phyloP scores from a whole-genome alignment of 1,284 basidiomycete genomes.

The Boletellus deceptivus region DNA sequence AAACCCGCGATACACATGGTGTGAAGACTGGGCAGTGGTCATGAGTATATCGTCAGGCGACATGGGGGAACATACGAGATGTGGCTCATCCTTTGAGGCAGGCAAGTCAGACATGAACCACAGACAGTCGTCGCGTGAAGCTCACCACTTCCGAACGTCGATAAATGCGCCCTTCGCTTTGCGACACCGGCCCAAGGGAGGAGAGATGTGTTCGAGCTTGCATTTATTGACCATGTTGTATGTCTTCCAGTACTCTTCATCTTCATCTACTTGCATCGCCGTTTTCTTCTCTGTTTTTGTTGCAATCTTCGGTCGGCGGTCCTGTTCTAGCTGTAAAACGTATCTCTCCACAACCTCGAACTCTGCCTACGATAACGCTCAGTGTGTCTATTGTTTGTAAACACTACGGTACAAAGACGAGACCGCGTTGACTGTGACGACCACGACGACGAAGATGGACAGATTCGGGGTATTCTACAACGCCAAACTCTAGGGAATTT shows the following conservation, averaged over 20 bases:
- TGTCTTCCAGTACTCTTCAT: conserved; percentile 8
- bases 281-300: background rate
- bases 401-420: no score
- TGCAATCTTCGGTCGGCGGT: no score
- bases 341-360: no score
- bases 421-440: no score
- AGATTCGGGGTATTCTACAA: no score
- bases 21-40: background rate
- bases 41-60: background rate
- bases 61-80: background rate
- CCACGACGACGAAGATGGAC: no score
- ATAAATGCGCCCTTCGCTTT: background rate
- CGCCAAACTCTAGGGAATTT: no score
- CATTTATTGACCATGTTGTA: conserved; percentile 12
- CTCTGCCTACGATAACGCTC: no score
- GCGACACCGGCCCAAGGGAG: background rate
- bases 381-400: no score
- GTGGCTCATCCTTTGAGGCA: background rate
- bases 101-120: background rate
- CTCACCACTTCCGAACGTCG: background rate
- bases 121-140: background rate
- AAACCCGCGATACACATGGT: background rate
- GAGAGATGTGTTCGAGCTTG: background rate
- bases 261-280: conserved; percentile 4
- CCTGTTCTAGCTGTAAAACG: no score